Evolutionary conservation across 352 stramenopile genomes (phyloP).

Genomic region (Nannochloropsis limnetica): DNA sequence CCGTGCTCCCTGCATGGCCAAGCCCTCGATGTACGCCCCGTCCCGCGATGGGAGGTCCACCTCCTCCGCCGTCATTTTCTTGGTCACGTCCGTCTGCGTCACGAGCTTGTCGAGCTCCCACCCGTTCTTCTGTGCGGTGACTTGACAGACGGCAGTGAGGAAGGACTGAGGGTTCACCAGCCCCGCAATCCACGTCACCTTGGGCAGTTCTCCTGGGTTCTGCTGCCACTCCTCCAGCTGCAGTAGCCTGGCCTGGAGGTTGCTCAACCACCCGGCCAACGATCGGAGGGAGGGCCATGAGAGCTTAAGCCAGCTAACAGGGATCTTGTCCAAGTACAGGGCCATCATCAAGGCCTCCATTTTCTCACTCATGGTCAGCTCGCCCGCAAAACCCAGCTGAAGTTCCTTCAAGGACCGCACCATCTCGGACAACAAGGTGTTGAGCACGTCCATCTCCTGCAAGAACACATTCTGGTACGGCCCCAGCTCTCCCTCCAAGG

Average conservation of each 20-base stretch:
- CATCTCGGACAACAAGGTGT: slow-evolving; percentile 84
- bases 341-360: slow-evolving; percentile 89
- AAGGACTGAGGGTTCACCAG: slow-evolving; percentile 93
- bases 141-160: slow-evolving; percentile 90
- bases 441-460: slow-evolving; percentile 95
- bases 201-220: slow-evolving; percentile 87
- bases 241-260: slow-evolving; percentile 76
- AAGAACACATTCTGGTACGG: slow-evolving; percentile 90
- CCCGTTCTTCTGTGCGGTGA: slow-evolving; percentile 91
- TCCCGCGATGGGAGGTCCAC: slow-evolving; percentile 59
- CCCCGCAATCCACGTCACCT: slow-evolving; percentile 84
- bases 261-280: slow-evolving; percentile 80
- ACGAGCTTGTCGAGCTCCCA: slow-evolving; percentile 92
- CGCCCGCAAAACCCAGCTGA: slow-evolving; percentile 84
- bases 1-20: slow-evolving; percentile 86
- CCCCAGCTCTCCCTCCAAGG: slow-evolving; percentile 76
- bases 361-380: slow-evolving; percentile 92
- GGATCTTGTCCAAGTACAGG: slow-evolving; percentile 79
- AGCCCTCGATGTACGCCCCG: slow-evolving; percentile 84
- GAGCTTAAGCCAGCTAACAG: slow-evolving; percentile 82
- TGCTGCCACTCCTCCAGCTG: slow-evolving; percentile 92
- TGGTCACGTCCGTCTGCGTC: slow-evolving; percentile 90
- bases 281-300: slow-evolving; percentile 80
- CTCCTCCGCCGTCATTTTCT: slow-evolving; percentile 76
- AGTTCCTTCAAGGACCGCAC: slow-evolving; percentile 88